Evolutionary conservation across 2,329 filamentous ascomycete genomes (phyloP), one percentile per base, ranked within the genome.

Genomic region (Clonostachys byssicola): DNA sequence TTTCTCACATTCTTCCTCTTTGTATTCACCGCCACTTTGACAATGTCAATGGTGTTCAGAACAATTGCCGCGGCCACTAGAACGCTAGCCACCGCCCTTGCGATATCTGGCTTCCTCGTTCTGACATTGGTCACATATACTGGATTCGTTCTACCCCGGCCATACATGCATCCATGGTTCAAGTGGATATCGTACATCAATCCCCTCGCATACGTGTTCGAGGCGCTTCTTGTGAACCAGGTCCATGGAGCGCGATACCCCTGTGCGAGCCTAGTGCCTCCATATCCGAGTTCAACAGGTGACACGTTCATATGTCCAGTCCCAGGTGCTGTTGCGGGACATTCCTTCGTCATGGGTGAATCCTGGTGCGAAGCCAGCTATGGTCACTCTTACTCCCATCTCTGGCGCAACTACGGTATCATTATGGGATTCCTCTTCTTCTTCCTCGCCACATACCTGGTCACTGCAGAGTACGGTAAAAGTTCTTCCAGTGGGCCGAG

Each of bases 1-100:
- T 77, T 76, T 56, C 76, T 75, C 55, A 71, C 63, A 51, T 76
- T 72, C 51, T 54, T 68, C 1, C 52, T 76, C 1, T 57, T 75
- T 39, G 67, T 69, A 1, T 71, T 85, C 57, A 33, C 34, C 14
- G 36, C 40, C 7, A 18, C 34, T 14, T 35, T 45, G 30, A 38
- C 82, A 52, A 91, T 92, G 85, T 85, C 79, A 35, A 88, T 86
- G 64, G 72, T 90, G 38, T 92, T 92, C 71, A 75, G 88, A 33
- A 87, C 83, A 0, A 81, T 92, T 56, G 88, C 82, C 1, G 81
- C 86, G 0, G 64, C 85, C 2, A 89, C 88, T 2, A 77, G 81
- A 44, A 88, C 86, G 0, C 69, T 86, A 12, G 80, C 81, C 10
- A 78, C 84, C 56, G 80, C 81, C 54, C 75, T 85, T 67, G 78